Base-by-base conservation (phyloP, 805 yeast genomes). In the Ogataea glucozyma region DNA sequence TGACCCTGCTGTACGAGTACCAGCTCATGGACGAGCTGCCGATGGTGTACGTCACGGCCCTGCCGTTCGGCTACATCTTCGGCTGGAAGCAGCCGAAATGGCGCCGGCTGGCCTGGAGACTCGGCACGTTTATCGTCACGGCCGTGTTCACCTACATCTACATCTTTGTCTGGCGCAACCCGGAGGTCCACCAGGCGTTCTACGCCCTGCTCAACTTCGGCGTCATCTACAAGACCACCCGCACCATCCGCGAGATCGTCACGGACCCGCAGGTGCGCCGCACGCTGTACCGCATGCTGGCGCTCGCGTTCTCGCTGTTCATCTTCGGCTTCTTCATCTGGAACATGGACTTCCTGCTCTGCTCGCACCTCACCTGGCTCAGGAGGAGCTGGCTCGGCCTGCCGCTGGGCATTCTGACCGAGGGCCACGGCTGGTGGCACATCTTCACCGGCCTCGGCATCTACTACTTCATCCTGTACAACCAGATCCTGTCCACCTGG, bases 381-480 rank as follows among this genome's bases (percentile, higher is more conserved):
- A 76, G 97, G 62, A 75, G 93, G 46, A 52, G 66, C 4, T 44
- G 48, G 13, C 62, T 81, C 11, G 95, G 97, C 3, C 75, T 85
- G 67, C 97, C 97, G 1, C 76, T 83, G 40, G 98, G 98, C 1
- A 76, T 88, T 47, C 51, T 91, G 3, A 70, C 91, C 26, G 98
- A 91, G 64, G 85, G 95, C 21, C 98, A 91, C 58, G 96, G 95
- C 18, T 91, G 97, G 97, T 91, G 98, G 98, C 98, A 91, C 60
- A 67, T 86, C 9, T 73, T 86, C 50, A 86, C 93, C 0, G 95
- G 96, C 0, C 69, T 81, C 16, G 96, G 97, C 2, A 93, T 91
- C 9, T 91, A 91, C 64, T 84, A 74, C 60, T 90, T 88, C 66
- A 75, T 90, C 51, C 80, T 85, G 3, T 88, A 85, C 59, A 75